Evolutionary conservation across 805 yeast species (phyloP).

Genomic region (Myxozyma neotropica): DNA sequence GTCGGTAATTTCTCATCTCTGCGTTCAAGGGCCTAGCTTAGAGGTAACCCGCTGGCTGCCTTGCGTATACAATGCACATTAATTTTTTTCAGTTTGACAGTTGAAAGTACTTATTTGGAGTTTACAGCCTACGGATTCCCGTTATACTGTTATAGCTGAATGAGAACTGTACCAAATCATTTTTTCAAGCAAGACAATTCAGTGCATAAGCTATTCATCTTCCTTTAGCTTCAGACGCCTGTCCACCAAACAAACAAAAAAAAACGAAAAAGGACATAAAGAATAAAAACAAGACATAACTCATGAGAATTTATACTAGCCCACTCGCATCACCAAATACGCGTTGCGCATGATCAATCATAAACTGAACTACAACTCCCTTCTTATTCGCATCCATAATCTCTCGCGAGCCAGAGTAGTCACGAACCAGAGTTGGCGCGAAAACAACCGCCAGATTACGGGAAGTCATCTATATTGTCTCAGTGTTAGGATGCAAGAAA

Average conservation of each 20-base stretch:
- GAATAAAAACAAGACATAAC: neutral
- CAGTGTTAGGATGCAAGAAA: neutral
- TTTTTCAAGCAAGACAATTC: no score
- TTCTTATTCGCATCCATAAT: constrained; percentile 80
- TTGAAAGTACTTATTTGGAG: no score
- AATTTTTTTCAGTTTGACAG: no score
- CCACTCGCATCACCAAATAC: constrained; percentile 21
- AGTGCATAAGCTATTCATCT: no score
- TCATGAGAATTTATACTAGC: constrained; percentile 6
- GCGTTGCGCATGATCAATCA: constrained; percentile 45
- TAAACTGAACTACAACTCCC: constrained; percentile 74
- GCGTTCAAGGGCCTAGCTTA: no score
- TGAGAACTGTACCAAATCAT: no score
- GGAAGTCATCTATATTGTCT: constrained; percentile 59
- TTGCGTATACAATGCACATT: no score
- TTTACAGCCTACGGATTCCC: no score
- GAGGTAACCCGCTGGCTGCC: no score
- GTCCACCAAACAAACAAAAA: neutral
- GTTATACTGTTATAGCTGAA: no score
- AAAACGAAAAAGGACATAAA: neutral
- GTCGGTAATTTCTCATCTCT: no score
- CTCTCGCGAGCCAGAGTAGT: constrained; percentile 76
- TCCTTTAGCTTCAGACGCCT: no score
- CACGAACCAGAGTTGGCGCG: constrained; percentile 89
- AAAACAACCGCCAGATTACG: constrained; percentile 87